Evolutionary conservation across 140 eudicot genomes (phyloP).

Genomic region (Bidens hawaiensis): DNA sequence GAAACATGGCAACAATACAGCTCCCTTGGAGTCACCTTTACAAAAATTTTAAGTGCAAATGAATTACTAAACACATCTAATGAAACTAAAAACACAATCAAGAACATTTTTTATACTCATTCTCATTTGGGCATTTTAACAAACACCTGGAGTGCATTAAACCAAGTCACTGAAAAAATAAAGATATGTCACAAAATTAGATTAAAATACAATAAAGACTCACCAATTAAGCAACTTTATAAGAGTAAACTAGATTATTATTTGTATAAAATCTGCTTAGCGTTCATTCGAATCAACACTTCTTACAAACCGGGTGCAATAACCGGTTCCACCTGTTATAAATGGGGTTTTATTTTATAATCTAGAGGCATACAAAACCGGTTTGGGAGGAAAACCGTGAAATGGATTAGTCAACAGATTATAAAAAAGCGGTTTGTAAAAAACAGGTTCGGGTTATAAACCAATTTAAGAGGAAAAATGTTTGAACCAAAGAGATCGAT

Average conservation of each 20-base stretch:
- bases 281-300: neutral
- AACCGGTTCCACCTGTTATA: no score
- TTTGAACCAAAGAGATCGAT: no score
- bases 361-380: no score
- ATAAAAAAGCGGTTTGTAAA: no score
- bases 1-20: constrained; percentile 49
- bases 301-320: no score
- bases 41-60: neutral
- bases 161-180: neutral
- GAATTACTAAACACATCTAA: constrained; percentile 12
- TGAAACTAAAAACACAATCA: constrained; percentile 7
- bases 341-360: no score
- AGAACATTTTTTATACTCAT: neutral
- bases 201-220: no score
- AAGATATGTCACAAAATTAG: no score
- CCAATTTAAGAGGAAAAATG: no score
- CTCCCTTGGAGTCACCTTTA: constrained; percentile 1
- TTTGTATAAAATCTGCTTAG: neutral
- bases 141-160: constrained; percentile 23
- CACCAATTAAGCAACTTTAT: neutral
- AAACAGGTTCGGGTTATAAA: no score
- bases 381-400: no score
- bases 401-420: no score
- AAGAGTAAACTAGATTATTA: neutral
- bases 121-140: constrained; percentile 26